Evolutionary conservation across 1,139 yeast genomes (phyloP), one percentile per base, ranked within the genome.

Genomic region (Spencermartinsiella ligniputridi): DNA sequence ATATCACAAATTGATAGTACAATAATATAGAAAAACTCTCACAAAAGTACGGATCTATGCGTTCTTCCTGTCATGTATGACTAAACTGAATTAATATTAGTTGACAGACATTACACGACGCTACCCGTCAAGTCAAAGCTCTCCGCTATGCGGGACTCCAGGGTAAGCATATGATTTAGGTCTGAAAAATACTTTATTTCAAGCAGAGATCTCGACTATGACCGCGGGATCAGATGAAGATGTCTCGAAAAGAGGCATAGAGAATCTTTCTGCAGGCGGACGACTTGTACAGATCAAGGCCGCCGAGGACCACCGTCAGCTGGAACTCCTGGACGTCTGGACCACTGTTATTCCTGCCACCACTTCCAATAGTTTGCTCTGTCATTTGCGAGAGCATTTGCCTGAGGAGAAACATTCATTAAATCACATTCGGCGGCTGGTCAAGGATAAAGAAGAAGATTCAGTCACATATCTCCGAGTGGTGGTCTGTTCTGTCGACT

Each of bases 321-420:
- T 74, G 3, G 56, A 63, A 3, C 59, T 81, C 9, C 42, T 71
- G 2, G 63, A 67, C 3, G 82, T 76, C 1, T 86, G 95, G 94
- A 68, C 78, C 1, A 64, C 75, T 3, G 63, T 63, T 22, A 71
- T 79, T 5, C 61, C 69, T 5, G 78, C 83, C 0, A 60, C 56
- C 46, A 58, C 82, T 8, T 55, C 67, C 11, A 46, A 52, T 25
- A 57, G 70, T 12, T 56, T 73, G 17, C 58, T 58, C 53, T 62
- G 50, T 18, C 51, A 52, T 30, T 39, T 62, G 11, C 57, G 55
- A 37, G 51, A 50, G 12, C 37, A 40, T 3, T 50, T 64, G 9
- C 67, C 69, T 2, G 50, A 51, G 16, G 71, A 65, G 16, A 57
- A 59, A 1, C 53, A 50, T 36, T 52, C 59, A 3, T 50, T 68